Evolutionary conservation across 169 alveolate species (phyloP).

Genomic region (Cryptosporidium viatorum): DNA sequence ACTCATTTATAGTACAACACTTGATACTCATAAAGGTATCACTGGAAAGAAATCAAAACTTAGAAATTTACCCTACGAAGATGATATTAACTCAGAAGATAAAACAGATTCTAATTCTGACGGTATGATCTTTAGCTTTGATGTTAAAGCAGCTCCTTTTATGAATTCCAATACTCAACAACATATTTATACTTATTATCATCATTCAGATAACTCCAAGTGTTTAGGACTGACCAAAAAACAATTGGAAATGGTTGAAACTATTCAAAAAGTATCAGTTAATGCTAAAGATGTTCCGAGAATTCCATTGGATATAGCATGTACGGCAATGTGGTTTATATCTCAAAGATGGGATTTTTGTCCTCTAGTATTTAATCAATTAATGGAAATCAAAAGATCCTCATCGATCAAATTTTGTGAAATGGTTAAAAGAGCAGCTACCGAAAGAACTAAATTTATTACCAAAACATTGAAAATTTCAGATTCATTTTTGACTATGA

Average conservation of each 20-base stretch:
- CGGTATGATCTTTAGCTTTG: slow-evolving; percentile 16
- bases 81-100: neutral
- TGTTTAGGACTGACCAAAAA: slow-evolving; percentile 48
- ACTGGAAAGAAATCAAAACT: neutral
- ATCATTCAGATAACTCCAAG: slow-evolving; percentile 37
- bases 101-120: neutral
- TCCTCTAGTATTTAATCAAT: slow-evolving; percentile 20
- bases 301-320: slow-evolving; percentile 60
- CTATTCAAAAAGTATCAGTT: slow-evolving; percentile 19
- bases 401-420: slow-evolving; percentile 23
- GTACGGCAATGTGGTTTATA: slow-evolving; percentile 72
- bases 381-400: slow-evolving; percentile 10
- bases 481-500: slow-evolving; percentile 10
- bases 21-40: slow-evolving; percentile 54
- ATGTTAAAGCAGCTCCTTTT: slow-evolving; percentile 74
- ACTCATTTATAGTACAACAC: slow-evolving; percentile 2
- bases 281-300: slow-evolving; percentile 15
- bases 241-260: slow-evolving; percentile 47
- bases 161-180: slow-evolving; percentile 64
- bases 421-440: neutral
- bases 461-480: slow-evolving; percentile 12
- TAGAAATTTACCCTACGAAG: slow-evolving; percentile 6
- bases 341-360: slow-evolving; percentile 71
- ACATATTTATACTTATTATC: slow-evolving; percentile 40
- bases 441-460: slow-evolving; percentile 27